phyloP scores from a whole-genome alignment of 495 filamentous ascomycete genomes.

The Tetracladium setigerum region DNA sequence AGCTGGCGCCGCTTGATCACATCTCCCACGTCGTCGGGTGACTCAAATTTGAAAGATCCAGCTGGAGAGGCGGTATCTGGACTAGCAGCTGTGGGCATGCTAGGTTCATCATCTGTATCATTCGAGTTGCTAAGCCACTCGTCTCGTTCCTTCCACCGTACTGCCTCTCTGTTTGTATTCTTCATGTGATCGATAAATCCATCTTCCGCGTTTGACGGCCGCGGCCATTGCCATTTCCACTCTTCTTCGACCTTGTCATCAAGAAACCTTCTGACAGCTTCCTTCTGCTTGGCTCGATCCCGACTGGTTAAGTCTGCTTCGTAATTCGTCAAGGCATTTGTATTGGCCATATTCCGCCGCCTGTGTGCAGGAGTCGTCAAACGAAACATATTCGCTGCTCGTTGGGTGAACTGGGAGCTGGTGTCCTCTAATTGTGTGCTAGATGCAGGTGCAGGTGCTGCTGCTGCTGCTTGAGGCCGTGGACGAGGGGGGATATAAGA shows the following conservation, averaged over 20 bases:
- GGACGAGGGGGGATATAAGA: no score
- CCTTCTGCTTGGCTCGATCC: slow-evolving; percentile 47
- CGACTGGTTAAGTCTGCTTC: slow-evolving; percentile 45
- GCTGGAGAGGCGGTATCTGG: neutral
- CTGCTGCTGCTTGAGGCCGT: no score
- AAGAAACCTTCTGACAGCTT: slow-evolving; percentile 43
- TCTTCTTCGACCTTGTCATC: slow-evolving; percentile 48
- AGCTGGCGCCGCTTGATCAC: slow-evolving; percentile 30
- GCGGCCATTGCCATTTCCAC: slow-evolving; percentile 36
- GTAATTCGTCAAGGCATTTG: slow-evolving; percentile 28
- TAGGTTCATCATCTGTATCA: neutral
- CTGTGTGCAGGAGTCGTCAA: slow-evolving; percentile 9
- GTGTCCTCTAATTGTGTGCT: no score
- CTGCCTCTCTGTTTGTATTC: slow-evolving; percentile 1
- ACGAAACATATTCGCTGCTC: no score
- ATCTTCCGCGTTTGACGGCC: neutral
- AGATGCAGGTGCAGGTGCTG: no score
- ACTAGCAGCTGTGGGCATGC: slow-evolving; percentile 2
- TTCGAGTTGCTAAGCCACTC: slow-evolving; percentile 21
- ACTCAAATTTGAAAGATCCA: slow-evolving; percentile 56
- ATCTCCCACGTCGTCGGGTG: slow-evolving; percentile 49
- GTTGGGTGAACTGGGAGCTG: no score
- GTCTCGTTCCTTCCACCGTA: slow-evolving; percentile 19
- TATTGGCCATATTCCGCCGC: slow-evolving; percentile 15
- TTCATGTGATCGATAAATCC: neutral